Evolutionary conservation across 805 yeast genomes (phyloP).

Genomic region (Barnettozyma populi): DNA sequence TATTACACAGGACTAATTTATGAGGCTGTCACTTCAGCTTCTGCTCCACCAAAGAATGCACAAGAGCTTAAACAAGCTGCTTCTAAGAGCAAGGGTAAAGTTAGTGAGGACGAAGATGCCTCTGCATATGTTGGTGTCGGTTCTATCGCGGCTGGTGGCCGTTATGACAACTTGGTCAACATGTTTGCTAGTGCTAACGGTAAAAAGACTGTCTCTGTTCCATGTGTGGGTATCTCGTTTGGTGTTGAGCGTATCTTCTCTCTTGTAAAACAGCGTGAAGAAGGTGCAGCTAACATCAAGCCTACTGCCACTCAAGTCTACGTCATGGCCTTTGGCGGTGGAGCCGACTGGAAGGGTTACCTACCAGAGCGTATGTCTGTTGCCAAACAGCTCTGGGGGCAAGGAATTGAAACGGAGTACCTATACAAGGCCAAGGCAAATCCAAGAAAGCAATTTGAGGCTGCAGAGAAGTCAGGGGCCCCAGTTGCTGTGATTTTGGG

Average conservation of each 20-base stretch:
- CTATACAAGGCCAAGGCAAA: constrained; percentile 91
- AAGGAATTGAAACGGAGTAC: constrained; percentile 87
- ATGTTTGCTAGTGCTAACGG: constrained; percentile 87
- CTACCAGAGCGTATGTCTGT: constrained; percentile 86
- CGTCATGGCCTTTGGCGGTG: constrained; percentile 98
- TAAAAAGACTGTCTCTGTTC: constrained; percentile 73
- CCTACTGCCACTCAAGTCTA: constrained; percentile 89
- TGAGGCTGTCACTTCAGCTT: constrained; percentile 91
- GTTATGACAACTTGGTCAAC: constrained; percentile 94
- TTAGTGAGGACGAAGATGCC: constrained; percentile 76
- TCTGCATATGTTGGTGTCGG: constrained; percentile 97
- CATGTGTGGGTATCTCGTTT: constrained; percentile 95
- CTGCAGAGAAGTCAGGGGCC: constrained; percentile 93
- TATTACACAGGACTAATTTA: constrained; percentile 96
- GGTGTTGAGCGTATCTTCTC: constrained; percentile 96
- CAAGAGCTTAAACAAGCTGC: constrained; percentile 47
- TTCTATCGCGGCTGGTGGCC: constrained; percentile 98
- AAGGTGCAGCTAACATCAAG: constrained; percentile 49
- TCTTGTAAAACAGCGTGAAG: constrained; percentile 70
- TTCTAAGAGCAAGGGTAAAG: constrained; percentile 20
- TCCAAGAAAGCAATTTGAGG: constrained; percentile 93
- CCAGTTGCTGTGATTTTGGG: constrained; percentile 89
- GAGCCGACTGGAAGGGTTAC: constrained; percentile 92
- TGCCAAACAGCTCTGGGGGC: constrained; percentile 78
- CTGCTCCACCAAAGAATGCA: constrained; percentile 91